Evolutionary conservation across 305 asterid genomes (phyloP).

Genomic region (Andrographis paniculata): DNA sequence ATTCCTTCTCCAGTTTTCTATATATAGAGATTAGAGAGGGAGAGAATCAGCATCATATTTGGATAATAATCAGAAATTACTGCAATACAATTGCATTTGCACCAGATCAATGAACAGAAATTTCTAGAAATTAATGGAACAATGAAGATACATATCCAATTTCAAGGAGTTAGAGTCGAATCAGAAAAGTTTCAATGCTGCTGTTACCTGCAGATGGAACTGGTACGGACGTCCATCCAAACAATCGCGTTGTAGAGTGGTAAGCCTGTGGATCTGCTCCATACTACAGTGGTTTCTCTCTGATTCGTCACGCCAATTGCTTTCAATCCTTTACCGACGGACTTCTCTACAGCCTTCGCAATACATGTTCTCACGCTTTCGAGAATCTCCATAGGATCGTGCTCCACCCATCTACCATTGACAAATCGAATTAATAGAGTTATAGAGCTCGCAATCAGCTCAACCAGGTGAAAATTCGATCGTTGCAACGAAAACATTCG

Average conservation of each 20-base stretch:
- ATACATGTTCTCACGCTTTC: constrained; percentile 74
- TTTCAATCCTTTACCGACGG: constrained; percentile 76
- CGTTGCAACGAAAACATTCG: too few relatives aligned
- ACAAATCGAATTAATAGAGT: neutral
- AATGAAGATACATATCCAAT: too few relatives aligned
- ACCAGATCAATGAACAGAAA: too few relatives aligned
- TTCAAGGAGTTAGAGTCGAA: too few relatives aligned
- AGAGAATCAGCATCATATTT: neutral
- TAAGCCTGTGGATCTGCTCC: constrained; percentile 89
- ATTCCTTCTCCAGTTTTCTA: constrained; percentile 76
- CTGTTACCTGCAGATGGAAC: constrained; percentile 90
- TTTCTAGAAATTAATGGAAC: too few relatives aligned
- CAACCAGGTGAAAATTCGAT: too few relatives aligned
- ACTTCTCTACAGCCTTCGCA: constrained; percentile 79
- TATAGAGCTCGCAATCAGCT: too few relatives aligned
- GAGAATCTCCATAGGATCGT: constrained; percentile 86
- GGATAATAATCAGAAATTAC: too few relatives aligned
- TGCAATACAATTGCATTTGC: too few relatives aligned
- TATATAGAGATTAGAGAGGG: constrained; percentile 2
- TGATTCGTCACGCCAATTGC: constrained; percentile 92
- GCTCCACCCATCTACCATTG: constrained; percentile 82
- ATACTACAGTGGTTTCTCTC: constrained; percentile 90
- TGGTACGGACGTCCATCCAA: constrained; percentile 97
- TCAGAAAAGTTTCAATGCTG: too few relatives aligned
- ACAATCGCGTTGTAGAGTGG: constrained; percentile 94